Percentiles rank a stretch among this genome's conserved stretches.
Conservation (phyloP, 106 monocot genomes). For the Apostasia ramifera region DNA sequence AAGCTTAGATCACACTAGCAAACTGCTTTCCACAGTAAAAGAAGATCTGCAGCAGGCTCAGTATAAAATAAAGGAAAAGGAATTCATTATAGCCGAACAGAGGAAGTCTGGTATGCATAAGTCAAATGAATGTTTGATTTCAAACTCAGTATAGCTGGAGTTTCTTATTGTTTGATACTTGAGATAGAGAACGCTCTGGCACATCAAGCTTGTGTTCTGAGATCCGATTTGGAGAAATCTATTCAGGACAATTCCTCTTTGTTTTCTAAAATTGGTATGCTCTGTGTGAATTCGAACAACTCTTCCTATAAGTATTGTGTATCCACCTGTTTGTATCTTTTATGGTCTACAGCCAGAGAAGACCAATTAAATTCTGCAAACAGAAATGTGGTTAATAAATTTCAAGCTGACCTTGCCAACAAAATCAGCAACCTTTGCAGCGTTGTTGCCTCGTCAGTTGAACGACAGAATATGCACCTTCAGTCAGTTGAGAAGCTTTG, state of each 20-base stretch:
- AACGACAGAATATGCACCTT: conserved; percentile 67
- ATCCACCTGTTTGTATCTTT: background rate
- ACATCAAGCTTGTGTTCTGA: conserved; percentile 72
- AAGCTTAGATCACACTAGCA: conserved; percentile 68
- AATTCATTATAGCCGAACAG: conserved; percentile 81
- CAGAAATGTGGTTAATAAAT: conserved; percentile 57
- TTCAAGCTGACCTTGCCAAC: conserved; percentile 46
- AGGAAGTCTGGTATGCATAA: conserved; percentile 58
- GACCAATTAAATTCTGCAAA: conserved; percentile 63
- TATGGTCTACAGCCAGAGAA: conserved; percentile 54
- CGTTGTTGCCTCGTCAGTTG: conserved; percentile 42
- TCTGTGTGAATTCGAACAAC: background rate
- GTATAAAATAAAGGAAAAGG: conserved; percentile 72
- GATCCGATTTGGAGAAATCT: conserved; percentile 83
- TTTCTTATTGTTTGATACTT: conserved; percentile 6
- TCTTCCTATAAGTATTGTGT: background rate
- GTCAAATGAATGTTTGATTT: background rate
- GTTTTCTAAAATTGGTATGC: conserved; percentile 77
- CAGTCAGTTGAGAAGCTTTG: conserved; percentile 59
- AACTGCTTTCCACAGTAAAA: conserved; percentile 40
- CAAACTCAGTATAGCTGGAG: background rate
- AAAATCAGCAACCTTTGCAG: conserved; percentile 55
- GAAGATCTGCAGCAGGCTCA: conserved; percentile 76
- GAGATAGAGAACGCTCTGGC: conserved; percentile 73
- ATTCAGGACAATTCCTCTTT: conserved; percentile 65